phyloP scores from a whole-genome alignment of 169 alveolate species.

The Cytauxzoon felis region DNA sequence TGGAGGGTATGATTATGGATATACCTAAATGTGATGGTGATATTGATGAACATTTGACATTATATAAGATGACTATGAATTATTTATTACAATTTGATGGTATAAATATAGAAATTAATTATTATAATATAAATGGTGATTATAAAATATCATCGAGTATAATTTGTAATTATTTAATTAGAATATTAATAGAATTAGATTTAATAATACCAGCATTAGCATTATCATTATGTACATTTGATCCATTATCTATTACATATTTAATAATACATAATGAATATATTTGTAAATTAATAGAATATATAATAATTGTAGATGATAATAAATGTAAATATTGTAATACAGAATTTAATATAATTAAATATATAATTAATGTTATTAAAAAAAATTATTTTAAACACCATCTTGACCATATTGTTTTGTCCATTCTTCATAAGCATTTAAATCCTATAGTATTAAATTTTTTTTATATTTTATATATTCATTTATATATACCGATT shows the following conservation, averaged over 20 bases:
- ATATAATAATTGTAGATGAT: not conserved
- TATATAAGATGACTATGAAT: too few relatives aligned
- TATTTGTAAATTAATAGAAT: not conserved
- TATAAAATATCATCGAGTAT: too few relatives aligned
- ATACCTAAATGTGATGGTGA: too few relatives aligned
- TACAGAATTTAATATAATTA: not conserved
- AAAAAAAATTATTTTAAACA: not conserved
- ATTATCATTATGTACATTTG: constrained; percentile 15
- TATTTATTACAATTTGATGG: too few relatives aligned
- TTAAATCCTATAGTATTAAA: constrained; percentile 58
- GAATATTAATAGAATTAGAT: constrained; percentile 7
- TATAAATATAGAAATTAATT: too few relatives aligned
- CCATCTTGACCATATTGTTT: constrained; percentile 69
- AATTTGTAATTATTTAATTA: constrained; percentile 17
- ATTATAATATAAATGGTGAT: too few relatives aligned
- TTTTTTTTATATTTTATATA: not conserved
- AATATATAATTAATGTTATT: constrained; percentile 18
- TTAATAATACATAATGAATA: constrained; percentile 8
- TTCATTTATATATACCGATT: not conserved
- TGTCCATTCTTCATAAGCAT: constrained; percentile 72
- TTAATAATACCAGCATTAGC: constrained; percentile 41
- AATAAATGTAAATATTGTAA: constrained; percentile 1
- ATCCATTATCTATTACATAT: constrained; percentile 20
- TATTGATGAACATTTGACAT: too few relatives aligned
- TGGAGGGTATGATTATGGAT: too few relatives aligned